Percentiles rank a stretch among this genome's conserved stretches.
phyloP scores from a whole-genome alignment of 106 monocot species.

The Posidonia australis region DNA sequence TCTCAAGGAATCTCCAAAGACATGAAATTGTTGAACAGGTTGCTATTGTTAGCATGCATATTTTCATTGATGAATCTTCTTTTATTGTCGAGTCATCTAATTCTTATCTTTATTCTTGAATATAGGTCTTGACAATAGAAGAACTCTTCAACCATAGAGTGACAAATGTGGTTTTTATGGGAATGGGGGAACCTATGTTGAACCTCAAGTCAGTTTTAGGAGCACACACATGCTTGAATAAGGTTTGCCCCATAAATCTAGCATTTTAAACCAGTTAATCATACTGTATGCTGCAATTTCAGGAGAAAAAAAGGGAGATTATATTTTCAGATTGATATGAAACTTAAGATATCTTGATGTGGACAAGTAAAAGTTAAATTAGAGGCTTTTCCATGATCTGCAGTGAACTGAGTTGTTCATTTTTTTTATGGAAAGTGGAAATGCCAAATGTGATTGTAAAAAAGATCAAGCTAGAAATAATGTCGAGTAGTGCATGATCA shows the following conservation, averaged over 20 bases:
- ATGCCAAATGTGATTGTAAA: too few species aligned
- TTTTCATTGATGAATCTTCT: not conserved
- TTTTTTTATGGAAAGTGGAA: too few species aligned
- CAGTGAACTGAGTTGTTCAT: too few species aligned
- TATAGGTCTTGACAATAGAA: constrained; percentile 85
- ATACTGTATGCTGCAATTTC: too few species aligned
- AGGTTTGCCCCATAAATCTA: constrained; percentile 31
- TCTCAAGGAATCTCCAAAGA: constrained; percentile 65
- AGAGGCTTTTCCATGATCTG: too few species aligned
- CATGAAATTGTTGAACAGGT: constrained; percentile 99
- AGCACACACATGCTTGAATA: constrained; percentile 90
- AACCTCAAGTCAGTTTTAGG: constrained; percentile 79
- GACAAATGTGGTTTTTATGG: constrained; percentile 97
- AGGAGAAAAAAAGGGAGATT: too few species aligned
- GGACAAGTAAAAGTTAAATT: too few species aligned
- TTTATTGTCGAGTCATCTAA: not conserved
- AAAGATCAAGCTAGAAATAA: too few species aligned
- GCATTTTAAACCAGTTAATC: too few species aligned
- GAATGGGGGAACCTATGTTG: constrained; percentile 98
- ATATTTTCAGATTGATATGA: too few species aligned
- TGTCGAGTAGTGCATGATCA: too few species aligned
- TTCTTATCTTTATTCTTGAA: not conserved
- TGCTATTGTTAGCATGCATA: not conserved
- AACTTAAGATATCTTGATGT: too few species aligned
- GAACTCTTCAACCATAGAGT: constrained; percentile 88